Base-by-base conservation (phyloP, 2,329 filamentous ascomycete species). In the Xylaria sp. region DNA sequence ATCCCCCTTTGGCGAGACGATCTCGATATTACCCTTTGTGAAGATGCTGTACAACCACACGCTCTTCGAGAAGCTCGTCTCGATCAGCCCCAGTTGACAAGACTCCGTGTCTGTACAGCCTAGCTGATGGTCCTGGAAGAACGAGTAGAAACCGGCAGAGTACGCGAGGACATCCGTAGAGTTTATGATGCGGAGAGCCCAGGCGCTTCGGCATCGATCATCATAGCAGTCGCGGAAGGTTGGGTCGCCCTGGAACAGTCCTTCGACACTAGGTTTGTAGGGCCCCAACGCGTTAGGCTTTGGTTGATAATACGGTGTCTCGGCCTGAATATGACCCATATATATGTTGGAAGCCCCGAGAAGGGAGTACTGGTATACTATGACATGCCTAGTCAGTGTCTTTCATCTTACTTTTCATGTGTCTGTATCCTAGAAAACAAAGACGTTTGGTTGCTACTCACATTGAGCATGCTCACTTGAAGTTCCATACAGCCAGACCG, bases 241-340 rank as follows among this genome's bases (percentile, higher is more conserved):
- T 20, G 78, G 74, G 0, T 86, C 81, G 58, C 84, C 80, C 13
- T 66, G 64, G 54, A 75, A 80, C 1, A 3, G 3, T 7, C 29
- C 11, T 7, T 34, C 29, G 6, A 66, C 8, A 8, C 47, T 68
- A 5, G 70, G 46, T 2, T 71, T 72, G 68, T 81, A 85, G 37
- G 78, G 81, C 2, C 75, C 72, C 17, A 80, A 70, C 2, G 84
- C 74, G 65, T 81, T 75, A 19, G 86, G 84, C 67, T 86, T 85
- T 59, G 80, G 74, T 69, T 87, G 83, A 73, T 81, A 85, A 72
- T 80, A 83, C 22, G 86, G 83, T 2, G 85, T 88, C 66, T 90
- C 87, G 0, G 83, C 83, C 65, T 90, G 87, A 51, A 89, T 84
- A 34, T 84, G 71, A 17, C 78, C 82, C 76, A 87, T 83, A 69